Conservation (phyloP, 768 basidiomycete species). For the Phaffia australis region DNA sequence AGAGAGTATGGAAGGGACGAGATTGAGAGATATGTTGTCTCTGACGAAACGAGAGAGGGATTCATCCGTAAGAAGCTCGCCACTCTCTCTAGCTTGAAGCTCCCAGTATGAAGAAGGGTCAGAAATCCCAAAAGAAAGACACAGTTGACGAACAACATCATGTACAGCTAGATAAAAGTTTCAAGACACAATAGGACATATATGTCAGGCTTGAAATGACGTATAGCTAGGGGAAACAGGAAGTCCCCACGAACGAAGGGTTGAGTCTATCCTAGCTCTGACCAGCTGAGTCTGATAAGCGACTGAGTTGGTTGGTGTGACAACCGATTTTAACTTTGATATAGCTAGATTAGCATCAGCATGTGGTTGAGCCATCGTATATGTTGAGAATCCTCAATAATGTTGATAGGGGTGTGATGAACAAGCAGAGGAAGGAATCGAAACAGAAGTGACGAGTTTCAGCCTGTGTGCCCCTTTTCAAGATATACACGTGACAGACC, state of each 20-base stretch:
- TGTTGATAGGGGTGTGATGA: neutral
- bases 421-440: neutral
- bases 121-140: constrained; percentile 8
- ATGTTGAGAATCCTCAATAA: neutral
- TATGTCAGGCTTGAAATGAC: neutral
- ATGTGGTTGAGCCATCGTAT: no score
- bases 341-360: no score
- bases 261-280: constrained; percentile 19
- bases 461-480: no score
- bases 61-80: constrained; percentile 75
- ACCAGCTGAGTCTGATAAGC: neutral
- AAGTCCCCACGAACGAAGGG: neutral
- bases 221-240: neutral
- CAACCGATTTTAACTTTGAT: neutral
- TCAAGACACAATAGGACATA: no score
- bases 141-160: constrained; percentile 20
- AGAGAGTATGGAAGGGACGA: constrained; percentile 30
- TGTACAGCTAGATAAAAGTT: neutral
- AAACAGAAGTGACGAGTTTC: no score
- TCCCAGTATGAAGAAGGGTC: constrained; percentile 10
- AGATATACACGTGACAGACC: no score
- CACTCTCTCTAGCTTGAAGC: constrained; percentile 44
- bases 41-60: constrained; percentile 74
- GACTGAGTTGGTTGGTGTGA: constrained; percentile 6
- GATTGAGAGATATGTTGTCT: constrained; percentile 68